Conservation (phyloP, 768 basidiomycete genomes). For the Pleurotus giganteus region DNA sequence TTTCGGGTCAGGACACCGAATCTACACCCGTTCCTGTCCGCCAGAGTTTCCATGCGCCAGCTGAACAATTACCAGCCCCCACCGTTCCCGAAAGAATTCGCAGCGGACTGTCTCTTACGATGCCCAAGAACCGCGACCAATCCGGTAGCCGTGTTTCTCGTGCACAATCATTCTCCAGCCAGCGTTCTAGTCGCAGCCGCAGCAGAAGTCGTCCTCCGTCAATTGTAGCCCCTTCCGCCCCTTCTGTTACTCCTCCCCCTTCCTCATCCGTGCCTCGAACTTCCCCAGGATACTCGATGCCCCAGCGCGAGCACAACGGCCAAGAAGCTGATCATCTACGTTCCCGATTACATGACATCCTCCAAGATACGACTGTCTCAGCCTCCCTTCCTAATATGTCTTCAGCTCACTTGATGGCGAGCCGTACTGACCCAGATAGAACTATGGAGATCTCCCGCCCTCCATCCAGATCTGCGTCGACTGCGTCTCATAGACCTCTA, state of each 20-base stretch:
- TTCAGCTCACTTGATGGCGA: slow-evolving; percentile 22
- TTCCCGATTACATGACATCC: slow-evolving; percentile 44
- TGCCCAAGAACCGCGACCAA: slow-evolving; percentile 2
- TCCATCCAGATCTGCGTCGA: slow-evolving; percentile 16
- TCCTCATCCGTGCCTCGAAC: slow-evolving; percentile 20
- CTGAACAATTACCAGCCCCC: background rate
- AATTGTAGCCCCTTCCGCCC: background rate
- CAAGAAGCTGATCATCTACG: slow-evolving; percentile 30
- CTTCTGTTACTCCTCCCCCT: slow-evolving; percentile 11
- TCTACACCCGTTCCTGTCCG: background rate
- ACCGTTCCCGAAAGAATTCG: background rate
- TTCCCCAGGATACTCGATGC: slow-evolving; percentile 16
- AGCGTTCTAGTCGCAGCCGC: slow-evolving; percentile 6
- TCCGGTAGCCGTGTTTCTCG: slow-evolving; percentile 14
- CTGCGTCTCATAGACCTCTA: slow-evolving; percentile 14
- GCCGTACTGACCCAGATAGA: slow-evolving; percentile 10
- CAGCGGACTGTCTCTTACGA: slow-evolving; percentile 6
- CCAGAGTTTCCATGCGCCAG: background rate
- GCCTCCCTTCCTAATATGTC: slow-evolving; percentile 44
- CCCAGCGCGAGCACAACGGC: slow-evolving; percentile 19
- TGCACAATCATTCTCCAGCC: slow-evolving; percentile 23
- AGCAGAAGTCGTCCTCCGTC: slow-evolving; percentile 3
- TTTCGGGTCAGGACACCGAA: background rate
- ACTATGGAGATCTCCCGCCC: slow-evolving; percentile 19
- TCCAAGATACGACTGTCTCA: slow-evolving; percentile 38